Base-by-base conservation (phyloP, 1,284 basidiomycete species). In the Moesziomyces parantarcticus region DNA sequence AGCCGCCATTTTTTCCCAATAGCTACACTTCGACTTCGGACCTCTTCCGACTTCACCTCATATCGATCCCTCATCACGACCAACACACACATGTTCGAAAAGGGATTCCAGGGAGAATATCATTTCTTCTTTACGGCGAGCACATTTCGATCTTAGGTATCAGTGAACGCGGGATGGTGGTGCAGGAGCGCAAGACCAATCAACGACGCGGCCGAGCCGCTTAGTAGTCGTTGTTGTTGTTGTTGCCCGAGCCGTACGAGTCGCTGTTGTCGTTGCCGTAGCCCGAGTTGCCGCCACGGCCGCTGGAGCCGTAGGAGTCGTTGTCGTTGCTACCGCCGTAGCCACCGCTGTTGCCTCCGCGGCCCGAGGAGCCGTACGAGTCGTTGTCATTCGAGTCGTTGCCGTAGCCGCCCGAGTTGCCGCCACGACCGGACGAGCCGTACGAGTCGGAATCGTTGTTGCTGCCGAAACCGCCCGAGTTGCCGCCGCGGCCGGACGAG, bases 221-320 rank as follows among this genome's bases (percentile, higher is more conserved):
- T 45, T 55, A 56, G 60, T 62, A 55, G 53, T 56, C 54, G 45
- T 45, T 20, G 66, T 48, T 49, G 66, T 58, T 55, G 63, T 57
- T 56, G 46, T 26, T 21, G 32, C 43, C 20, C n/a, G 39, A 48
- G 39, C 61, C 61, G 50, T 54, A 66, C 14, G 47, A 54, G 60
- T 42, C 46, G 51, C 53, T 63, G 48, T 48, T 56, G 54, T 51
- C 45, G 44, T 52, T 50, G 36, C 39, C 25, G 16, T 34, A 26
- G 39, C 50, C 43, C 7, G 34, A 29, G 34, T 40, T 34, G 43
- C 44, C 29, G 21, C 18, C 10, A n/a, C 41, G n/a, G 40, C 16
- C 21, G 26, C 20, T 21, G 23, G 23, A 26, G 25, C 62, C 58
- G 58, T 56, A 58, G 26, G 40, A 46, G 23, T 49, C 29, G 49